phyloP scores from a whole-genome alignment of 2,329 filamentous ascomycete species.

The Sporothrix mexicana region DNA sequence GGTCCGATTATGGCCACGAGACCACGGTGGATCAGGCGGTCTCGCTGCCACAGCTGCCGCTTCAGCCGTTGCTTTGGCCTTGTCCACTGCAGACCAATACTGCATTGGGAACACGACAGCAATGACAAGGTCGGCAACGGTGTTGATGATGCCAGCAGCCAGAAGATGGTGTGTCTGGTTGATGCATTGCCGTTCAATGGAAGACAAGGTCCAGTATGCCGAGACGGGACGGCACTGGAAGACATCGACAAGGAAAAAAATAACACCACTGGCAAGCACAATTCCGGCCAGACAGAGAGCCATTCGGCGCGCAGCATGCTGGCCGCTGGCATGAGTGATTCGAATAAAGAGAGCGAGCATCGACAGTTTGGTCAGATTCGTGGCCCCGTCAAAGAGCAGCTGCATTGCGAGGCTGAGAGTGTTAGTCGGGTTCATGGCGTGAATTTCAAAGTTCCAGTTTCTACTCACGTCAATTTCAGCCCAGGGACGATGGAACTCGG shows the following conservation, averaged over 20 bases:
- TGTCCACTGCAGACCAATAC: constrained; percentile 8
- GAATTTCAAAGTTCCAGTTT: background rate
- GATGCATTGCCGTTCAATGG: background rate
- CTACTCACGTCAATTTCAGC: background rate
- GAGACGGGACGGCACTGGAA: constrained; percentile 12
- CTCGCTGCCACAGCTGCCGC: background rate
- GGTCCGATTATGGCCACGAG: background rate
- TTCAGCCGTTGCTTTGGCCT: background rate
- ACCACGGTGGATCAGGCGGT: background rate
- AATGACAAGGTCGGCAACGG: constrained; percentile 10
- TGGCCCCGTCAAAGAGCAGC: background rate
- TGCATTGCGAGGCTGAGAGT: background rate
- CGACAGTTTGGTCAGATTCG: constrained; percentile 5
- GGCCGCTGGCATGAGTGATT: constrained; percentile 4
- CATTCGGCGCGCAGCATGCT: constrained; percentile 5
- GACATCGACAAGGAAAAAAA: background rate
- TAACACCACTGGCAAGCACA: background rate
- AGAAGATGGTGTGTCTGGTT: background rate
- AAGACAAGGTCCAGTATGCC: background rate
- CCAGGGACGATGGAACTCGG: background rate
- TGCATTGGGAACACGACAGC: background rate
- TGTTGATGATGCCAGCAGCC: constrained; percentile 15
- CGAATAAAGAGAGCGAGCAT: constrained; percentile 21
- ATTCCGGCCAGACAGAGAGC: background rate
- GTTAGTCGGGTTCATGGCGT: background rate